Evolutionary conservation across 768 basidiomycete species (phyloP).

Genomic region (Termitomyces sp.): DNA sequence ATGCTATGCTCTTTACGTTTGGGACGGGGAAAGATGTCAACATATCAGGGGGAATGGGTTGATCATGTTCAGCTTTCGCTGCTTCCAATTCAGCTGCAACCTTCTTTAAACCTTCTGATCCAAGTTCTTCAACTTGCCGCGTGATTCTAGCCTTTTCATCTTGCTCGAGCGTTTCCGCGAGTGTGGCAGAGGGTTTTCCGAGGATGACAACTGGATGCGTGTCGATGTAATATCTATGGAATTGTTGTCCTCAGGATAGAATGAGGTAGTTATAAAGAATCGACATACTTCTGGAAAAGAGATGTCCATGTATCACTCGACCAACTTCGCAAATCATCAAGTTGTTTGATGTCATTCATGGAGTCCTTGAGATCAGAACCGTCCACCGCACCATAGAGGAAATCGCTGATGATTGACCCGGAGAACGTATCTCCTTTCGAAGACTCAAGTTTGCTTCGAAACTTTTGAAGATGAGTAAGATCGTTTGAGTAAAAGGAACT

Average conservation of each 20-base stretch:
- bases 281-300: conserved; percentile 61
- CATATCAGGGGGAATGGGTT: conserved; percentile 74
- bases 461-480: conserved; percentile 30
- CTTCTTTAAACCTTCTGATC: conserved; percentile 72
- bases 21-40: conserved; percentile 88
- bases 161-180: conserved; percentile 75
- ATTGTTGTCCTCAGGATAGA: background rate
- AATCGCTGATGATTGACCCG: conserved; percentile 70
- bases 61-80: conserved; percentile 84
- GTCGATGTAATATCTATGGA: conserved; percentile 72
- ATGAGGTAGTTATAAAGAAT: conserved; percentile 1
- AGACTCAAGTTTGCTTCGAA: conserved; percentile 81
- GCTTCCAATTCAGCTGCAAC: conserved; percentile 63
- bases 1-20: conserved; percentile 83
- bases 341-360: conserved; percentile 77
- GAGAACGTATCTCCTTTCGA: conserved; percentile 79
- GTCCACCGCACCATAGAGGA: conserved; percentile 79
- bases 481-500: background rate
- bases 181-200: conserved; percentile 82
- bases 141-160: conserved; percentile 77
- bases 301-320: conserved; percentile 68
- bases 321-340: conserved; percentile 65
- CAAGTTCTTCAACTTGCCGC: conserved; percentile 62
- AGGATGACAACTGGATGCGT: conserved; percentile 68
- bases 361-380: conserved; percentile 70